A percentile compares a stretch with the other conserved stretches of the same genome.
These are phyloP conservation scores for Ramaria sp. DNA, from an alignment of 768 basidiomycete genomes.

Conservation along the genomic window DNA sequence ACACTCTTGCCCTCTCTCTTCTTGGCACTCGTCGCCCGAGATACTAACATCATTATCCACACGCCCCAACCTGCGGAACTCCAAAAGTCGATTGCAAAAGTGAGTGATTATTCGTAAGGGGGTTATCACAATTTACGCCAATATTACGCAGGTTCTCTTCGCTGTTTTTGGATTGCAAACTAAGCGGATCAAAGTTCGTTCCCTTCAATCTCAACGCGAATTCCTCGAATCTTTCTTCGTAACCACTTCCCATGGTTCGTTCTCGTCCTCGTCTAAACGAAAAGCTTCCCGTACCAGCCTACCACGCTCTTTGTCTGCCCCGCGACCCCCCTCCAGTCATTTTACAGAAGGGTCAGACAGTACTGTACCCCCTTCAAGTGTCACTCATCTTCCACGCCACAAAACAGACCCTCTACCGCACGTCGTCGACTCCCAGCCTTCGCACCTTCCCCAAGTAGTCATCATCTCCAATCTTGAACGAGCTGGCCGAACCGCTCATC, in stretches of 20 bases:
- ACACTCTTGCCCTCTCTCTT: constrained; percentile 5
- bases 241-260: background rate
- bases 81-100: constrained; percentile 6
- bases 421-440: background rate
- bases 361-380: background rate
- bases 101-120: background rate
- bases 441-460: constrained; percentile 1
- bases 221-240: constrained; percentile 5
- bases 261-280: background rate
- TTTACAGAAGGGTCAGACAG: constrained; percentile 8
- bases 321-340: constrained; percentile 5
- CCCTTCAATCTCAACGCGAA: background rate
- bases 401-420: constrained; percentile 4
- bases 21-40: constrained; percentile 3
- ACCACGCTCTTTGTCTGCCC: background rate
- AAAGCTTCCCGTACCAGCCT: background rate
- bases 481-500: constrained; percentile 5
- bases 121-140: background rate
- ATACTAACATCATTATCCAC: constrained; percentile 6
- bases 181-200: constrained; percentile 3
- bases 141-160: background rate
- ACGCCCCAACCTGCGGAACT: constrained; percentile 2
- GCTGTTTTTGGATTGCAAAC: constrained; percentile 2
- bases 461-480: constrained; percentile 3
- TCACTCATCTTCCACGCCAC: background rate